Evolutionary conservation across 441 rosid species (phyloP).

Genomic region (Brassica hybrid): DNA sequence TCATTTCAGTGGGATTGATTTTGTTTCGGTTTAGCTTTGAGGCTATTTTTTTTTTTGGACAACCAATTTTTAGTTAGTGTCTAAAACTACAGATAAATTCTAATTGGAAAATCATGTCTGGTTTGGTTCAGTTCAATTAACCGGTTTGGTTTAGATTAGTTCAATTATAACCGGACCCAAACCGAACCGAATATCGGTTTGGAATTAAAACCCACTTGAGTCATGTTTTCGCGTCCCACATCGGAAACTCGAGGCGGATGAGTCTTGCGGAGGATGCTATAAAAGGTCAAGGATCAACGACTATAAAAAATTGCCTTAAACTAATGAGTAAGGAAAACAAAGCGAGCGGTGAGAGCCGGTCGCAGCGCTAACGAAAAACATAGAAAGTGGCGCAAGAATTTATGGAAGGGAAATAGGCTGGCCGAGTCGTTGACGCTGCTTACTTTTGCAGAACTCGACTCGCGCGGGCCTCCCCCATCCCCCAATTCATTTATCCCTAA

Average conservation of each 20-base stretch:
- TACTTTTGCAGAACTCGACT: conserved; percentile 78
- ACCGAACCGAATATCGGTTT: too few species aligned
- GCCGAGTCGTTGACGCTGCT: conserved; percentile 80
- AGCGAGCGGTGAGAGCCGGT: conserved; percentile 74
- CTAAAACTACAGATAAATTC: too few species aligned
- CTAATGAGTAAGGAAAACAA: conserved; percentile 99
- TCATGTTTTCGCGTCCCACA: conserved; percentile 15
- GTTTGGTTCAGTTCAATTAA: not conserved
- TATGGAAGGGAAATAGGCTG: conserved; percentile 90
- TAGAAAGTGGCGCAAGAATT: conserved; percentile 61
- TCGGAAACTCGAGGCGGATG: not conserved
- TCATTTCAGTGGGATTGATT: too few species aligned
- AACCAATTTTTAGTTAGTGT: too few species aligned
- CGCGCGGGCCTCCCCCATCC: conserved; percentile 81
- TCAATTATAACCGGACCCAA: not conserved
- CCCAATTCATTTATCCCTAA: not conserved
- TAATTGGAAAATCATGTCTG: not conserved
- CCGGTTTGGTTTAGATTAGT: not conserved
- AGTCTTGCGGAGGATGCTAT: not conserved
- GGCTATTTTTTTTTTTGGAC: too few species aligned
- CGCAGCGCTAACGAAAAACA: conserved; percentile 52
- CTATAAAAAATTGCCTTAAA: conserved; percentile 42
- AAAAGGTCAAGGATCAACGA: accelerated
- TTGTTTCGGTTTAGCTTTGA: too few species aligned
- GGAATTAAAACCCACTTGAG: not conserved